Percentiles rank a stretch among this genome's conserved stretches.
Evolutionary conservation across 148 eudicot genomes (phyloP).

Genomic region (Fagopyrum esculentum): DNA sequence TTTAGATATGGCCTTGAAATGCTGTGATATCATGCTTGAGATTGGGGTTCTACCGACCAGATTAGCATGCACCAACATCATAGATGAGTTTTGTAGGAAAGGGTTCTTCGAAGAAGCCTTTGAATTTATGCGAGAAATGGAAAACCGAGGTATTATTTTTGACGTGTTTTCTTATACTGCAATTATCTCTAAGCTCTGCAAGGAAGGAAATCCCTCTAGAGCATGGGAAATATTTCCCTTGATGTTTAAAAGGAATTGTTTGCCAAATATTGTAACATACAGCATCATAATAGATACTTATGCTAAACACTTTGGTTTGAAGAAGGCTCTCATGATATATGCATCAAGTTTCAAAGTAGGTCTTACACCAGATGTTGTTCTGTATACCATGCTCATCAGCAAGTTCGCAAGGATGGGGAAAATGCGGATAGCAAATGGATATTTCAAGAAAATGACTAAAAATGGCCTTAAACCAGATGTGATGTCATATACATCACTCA

Average conservation of each 20-base stretch:
- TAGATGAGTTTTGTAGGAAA: conserved; percentile 33
- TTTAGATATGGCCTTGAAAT: conserved; percentile 27
- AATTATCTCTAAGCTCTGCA: conserved; percentile 33
- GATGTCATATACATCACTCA: conserved; percentile 32
- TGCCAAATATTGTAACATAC: conserved; percentile 33
- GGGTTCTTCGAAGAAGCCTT: conserved; percentile 33
- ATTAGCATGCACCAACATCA: conserved; percentile 24
- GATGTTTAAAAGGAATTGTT: conserved; percentile 32
- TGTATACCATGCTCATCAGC: conserved; percentile 35
- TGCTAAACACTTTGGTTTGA: conserved; percentile 24
- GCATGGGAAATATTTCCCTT: conserved; percentile 38
- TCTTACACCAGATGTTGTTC: conserved; percentile 26
- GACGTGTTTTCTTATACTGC: conserved; percentile 28
- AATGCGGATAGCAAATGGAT: conserved; percentile 27
- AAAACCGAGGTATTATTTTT: conserved; percentile 23
- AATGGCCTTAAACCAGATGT: conserved; percentile 30
- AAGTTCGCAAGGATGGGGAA: conserved; percentile 21
- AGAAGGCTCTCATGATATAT: conserved; percentile 32
- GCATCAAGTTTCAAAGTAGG: conserved; percentile 33
- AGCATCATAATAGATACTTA: conserved; percentile 39
- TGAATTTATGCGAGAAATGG: conserved; percentile 28
- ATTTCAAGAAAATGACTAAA: conserved; percentile 30
- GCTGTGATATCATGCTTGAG: conserved; percentile 23
- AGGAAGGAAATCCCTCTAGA: conserved; percentile 25
- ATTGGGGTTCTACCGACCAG: conserved; percentile 22